Percentiles rank a stretch among this genome's conserved stretches.
Evolutionary conservation across 495 filamentous ascomycete species (phyloP).

Genomic region (Aspergillus hancockii): DNA sequence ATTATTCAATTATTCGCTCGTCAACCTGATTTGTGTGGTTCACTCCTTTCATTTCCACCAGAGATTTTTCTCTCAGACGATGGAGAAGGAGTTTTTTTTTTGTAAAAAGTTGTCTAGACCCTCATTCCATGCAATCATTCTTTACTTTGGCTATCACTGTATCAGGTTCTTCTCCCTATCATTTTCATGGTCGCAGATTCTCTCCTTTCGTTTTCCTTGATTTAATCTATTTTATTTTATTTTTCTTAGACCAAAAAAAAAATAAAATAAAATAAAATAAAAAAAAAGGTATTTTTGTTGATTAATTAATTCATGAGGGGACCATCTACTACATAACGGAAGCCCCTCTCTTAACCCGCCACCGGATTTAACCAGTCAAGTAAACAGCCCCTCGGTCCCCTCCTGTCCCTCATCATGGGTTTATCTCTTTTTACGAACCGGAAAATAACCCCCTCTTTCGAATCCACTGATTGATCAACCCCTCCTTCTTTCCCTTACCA

Average conservation of each 20-base stretch:
- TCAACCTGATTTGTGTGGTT: slow-evolving; percentile 24
- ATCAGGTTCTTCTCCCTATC: slow-evolving; percentile 4
- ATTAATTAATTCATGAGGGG: slow-evolving; percentile 8
- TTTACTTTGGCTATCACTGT: slow-evolving; percentile 6
- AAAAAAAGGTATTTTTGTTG: slow-evolving; percentile 7
- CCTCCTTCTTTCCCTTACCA: slow-evolving; percentile 17
- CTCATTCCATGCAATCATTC: slow-evolving; percentile 19
- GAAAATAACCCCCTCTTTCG: slow-evolving; percentile 1
- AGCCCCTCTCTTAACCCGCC: slow-evolving; percentile 18
- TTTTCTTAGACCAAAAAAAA: background rate
- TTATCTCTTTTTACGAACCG: background rate
- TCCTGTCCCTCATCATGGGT: slow-evolving; percentile 8
- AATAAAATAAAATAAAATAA: background rate
- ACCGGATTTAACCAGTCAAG: slow-evolving; percentile 12
- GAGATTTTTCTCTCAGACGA: background rate
- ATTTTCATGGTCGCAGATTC: background rate
- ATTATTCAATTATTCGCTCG: slow-evolving; percentile 6
- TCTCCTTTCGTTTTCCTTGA: background rate
- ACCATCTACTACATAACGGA: background rate
- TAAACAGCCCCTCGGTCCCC: slow-evolving; percentile 20
- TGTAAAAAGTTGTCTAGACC: slow-evolving; percentile 1
- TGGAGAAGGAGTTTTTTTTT: slow-evolving; percentile 12
- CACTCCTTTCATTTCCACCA: slow-evolving; percentile 29
- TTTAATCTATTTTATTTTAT: slow-evolving; percentile 4
- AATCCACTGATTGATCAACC: slow-evolving; percentile 15